phyloP scores from a whole-genome alignment of 2,329 filamentous ascomycete genomes.

The Colletotrichum sp. region DNA sequence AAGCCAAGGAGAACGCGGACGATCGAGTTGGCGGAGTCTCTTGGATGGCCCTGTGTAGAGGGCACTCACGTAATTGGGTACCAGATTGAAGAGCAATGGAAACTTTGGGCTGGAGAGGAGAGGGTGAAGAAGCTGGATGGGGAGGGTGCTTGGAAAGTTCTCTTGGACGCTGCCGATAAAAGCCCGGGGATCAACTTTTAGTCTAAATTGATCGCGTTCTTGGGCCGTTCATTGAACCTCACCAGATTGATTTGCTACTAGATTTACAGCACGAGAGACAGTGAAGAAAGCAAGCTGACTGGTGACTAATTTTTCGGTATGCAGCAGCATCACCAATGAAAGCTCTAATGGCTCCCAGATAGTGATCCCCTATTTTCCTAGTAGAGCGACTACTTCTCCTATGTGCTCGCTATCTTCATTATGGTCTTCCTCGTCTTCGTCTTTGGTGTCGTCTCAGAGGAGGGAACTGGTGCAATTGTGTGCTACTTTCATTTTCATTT shows the following conservation, averaged over 20 bases:
- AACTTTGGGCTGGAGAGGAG: conserved; percentile 38
- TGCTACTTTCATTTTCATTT: background rate
- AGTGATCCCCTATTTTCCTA: background rate
- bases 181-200: conserved; percentile 35
- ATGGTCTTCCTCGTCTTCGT: background rate
- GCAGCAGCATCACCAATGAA: background rate
- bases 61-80: conserved; percentile 45
- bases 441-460: background rate
- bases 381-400: background rate
- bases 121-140: conserved; percentile 26
- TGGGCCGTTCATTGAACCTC: background rate
- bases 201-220: background rate
- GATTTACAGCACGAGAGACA: background rate
- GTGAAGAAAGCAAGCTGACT: background rate
- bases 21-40: conserved; percentile 34
- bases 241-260: background rate
- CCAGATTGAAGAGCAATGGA: conserved; percentile 44
- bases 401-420: background rate
- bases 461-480: background rate
- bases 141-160: conserved; percentile 34
- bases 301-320: rapidly evolving
- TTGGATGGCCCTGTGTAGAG: conserved; percentile 41
- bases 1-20: conserved; percentile 42
- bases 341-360: background rate
- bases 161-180: conserved; percentile 35